Evolutionary conservation across 2,329 filamentous ascomycete species (phyloP), one percentile per base, ranked within the genome.

Genomic region (Aspergillus sp.): DNA sequence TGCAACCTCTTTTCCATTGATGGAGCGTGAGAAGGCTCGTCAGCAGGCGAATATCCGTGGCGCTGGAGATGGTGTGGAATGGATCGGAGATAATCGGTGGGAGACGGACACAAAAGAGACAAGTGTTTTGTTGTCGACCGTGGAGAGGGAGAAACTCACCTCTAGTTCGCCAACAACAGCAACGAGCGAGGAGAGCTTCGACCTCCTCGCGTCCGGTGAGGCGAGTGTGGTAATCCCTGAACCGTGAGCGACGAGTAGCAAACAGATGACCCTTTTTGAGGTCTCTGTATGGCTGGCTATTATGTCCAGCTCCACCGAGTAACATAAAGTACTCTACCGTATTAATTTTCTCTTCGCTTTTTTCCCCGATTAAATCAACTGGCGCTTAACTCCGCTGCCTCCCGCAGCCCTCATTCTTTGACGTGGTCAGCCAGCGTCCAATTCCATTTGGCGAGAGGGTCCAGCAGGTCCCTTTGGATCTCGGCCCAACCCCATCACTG

Each of bases 101-200:
- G 57, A 67, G 57, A 52, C 24, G 49, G 55, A 53, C 33, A 24
- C 37, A 49, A 55, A 46, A 31, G 37, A 45, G 15, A 44, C 33
- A 11, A 6, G 43, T 55, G 27, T 51, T 46, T 45, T 45, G 48
- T 53, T 58, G 52, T 48, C 53, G 50, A 52, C 35, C 39, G 43
- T 56, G 54, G 58, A 57, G 35, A 60, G 54, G 7, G 57, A 62
- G 33, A 61, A 58, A 21, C 33, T 46, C 19, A 65, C 64, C 41
- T 68, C 71, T 19, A 77, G 73, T 64, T 70, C 73, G 40, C 71
- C 70, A 9, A 71, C 66, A 48, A 78, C 77, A 48, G 70, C 70
- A 23, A 73, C 75, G 17, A 80, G 78, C 57, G 76, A 80, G 62
- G 78, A 79, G 61, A 80, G 78, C 62, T 80, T 80, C 66, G 77